Base-by-base conservation (phyloP, 495 filamentous ascomycete species). In the Xylaria castorea region DNA sequence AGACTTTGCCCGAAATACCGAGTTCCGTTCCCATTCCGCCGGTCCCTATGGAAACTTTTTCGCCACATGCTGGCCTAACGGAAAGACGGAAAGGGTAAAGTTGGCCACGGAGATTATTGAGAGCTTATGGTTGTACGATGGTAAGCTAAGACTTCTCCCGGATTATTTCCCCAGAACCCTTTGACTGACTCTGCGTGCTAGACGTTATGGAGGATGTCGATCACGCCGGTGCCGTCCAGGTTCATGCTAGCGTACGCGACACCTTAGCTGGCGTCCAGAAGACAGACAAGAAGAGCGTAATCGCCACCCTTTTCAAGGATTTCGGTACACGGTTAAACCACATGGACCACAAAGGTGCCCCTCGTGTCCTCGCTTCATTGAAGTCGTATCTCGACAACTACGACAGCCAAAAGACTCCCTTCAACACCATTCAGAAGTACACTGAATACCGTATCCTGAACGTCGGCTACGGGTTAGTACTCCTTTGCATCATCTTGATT, bases 151-250 rank as follows among this genome's bases (percentile, higher is more conserved):
- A 53, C 27, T 8, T 42, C 25, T 30, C 44, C 44, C 27, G 36
- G 34, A 38, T 55, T 68, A 0, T 42, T 5, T 36, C 27, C 38
- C 40, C 22, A 46, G 44, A 34, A 27, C 36, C 12, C 34, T 55
- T 57, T 14, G 3, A 71, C 48, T 71, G 22, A 71, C 36, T 14
- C 11, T 7, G 5, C 5, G 16, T 44, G 12, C 57, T 57, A 72
- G 70, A 72, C 51, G 70, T 72, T 22, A 72, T 72, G 70, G 70
- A 72, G 34, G 70, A 72, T 67, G 44, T 72, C 42, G 70, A 72
- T 40, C 70, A 72, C n/a, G 44, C 51, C 30, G 63, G 63, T 51
- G 70, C 70, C 20, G 70, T 72, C 36, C 18, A 66, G 27, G 70
- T 67, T 9, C 70, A 72, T 20, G 70, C 70, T 27, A 72, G 70